Conservation (phyloP, 164 flowering plant genomes). For the Hamamelis virginiana region DNA sequence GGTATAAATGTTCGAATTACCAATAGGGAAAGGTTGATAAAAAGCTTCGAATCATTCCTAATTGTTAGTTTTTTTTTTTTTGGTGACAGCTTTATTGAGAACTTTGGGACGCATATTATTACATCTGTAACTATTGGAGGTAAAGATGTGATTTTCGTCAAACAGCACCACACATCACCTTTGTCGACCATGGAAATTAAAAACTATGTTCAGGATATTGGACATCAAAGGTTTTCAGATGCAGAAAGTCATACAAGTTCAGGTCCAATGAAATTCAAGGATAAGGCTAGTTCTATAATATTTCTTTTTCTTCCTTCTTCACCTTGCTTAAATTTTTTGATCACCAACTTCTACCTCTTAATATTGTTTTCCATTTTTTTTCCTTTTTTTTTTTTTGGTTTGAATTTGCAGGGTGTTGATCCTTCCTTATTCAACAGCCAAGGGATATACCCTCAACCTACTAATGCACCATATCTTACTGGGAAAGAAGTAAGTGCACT, state of each 20-base stretch:
- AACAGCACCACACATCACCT: slow-evolving; percentile 70
- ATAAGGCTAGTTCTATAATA: slow-evolving; percentile 57
- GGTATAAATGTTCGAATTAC: slow-evolving; percentile 34
- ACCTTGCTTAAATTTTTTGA: background rate
- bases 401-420: slow-evolving; percentile 49
- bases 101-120: slow-evolving; percentile 84
- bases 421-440: slow-evolving; percentile 61
- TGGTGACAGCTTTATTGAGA: slow-evolving; percentile 70
- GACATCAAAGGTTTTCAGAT: slow-evolving; percentile 66
- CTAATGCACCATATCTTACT: slow-evolving; percentile 48
- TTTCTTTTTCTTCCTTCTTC: slow-evolving; percentile 9
- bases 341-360: background rate
- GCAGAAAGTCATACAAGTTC: slow-evolving; percentile 45
- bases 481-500: slow-evolving; percentile 68
- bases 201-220: slow-evolving; percentile 69
- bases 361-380: background rate
- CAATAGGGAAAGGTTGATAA: background rate
- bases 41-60: background rate
- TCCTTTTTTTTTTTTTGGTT: background rate
- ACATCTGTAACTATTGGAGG: slow-evolving; percentile 84
- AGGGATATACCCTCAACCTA: slow-evolving; percentile 84
- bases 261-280: slow-evolving; percentile 60
- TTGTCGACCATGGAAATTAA: slow-evolving; percentile 65
- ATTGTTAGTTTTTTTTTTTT: slow-evolving; percentile 10
- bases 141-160: slow-evolving; percentile 74